A percentile compares a stretch with the other conserved stretches of the same genome.
Evolutionary conservation across 805 yeast genomes (phyloP).

Genomic region (Metschnikowia anglica): DNA sequence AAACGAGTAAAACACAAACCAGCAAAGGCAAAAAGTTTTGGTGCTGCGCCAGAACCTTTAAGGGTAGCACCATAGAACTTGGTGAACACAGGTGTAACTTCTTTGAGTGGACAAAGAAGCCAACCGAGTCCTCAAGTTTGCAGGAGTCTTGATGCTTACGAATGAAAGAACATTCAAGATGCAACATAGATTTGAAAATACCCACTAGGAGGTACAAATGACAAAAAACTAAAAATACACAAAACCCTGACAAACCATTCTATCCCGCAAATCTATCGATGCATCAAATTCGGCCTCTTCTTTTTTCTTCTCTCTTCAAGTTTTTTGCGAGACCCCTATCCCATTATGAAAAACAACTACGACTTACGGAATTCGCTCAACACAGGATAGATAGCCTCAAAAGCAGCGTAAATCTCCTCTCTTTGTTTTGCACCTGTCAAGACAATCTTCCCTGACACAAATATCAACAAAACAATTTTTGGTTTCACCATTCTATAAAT

Average conservation of each 20-base stretch:
- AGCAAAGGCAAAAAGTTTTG: slow-evolving; percentile 34
- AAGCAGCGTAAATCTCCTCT: slow-evolving; percentile 97
- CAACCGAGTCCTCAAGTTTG: background rate
- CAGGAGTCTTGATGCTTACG: background rate
- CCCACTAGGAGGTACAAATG: slow-evolving; percentile 9
- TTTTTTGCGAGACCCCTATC: background rate
- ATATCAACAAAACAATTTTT: slow-evolving; percentile 90
- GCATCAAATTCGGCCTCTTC: background rate
- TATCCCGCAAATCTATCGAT: slow-evolving; percentile 6
- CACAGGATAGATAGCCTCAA: slow-evolving; percentile 97
- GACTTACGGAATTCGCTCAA: slow-evolving; percentile 94
- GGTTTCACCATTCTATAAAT: slow-evolving; percentile 99
- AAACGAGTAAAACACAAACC: slow-evolving; percentile 29
- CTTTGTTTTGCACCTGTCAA: slow-evolving; percentile 98
- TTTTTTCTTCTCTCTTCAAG: background rate
- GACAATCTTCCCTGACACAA: slow-evolving; percentile 96
- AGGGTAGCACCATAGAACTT: slow-evolving; percentile 15
- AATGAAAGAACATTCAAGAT: background rate
- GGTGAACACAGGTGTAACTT: slow-evolving; percentile 21
- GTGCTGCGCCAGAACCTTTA: slow-evolving; percentile 27
- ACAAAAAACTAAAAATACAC: slow-evolving; percentile 13
- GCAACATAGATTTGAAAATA: slow-evolving; percentile 11
- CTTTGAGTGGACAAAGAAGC: slow-evolving; percentile 20
- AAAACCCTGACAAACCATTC: slow-evolving; percentile 13
- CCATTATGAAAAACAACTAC: slow-evolving; percentile 24